Conservation (phyloP, 2,329 filamentous ascomycete species). For the Xylariaceae sp. region DNA sequence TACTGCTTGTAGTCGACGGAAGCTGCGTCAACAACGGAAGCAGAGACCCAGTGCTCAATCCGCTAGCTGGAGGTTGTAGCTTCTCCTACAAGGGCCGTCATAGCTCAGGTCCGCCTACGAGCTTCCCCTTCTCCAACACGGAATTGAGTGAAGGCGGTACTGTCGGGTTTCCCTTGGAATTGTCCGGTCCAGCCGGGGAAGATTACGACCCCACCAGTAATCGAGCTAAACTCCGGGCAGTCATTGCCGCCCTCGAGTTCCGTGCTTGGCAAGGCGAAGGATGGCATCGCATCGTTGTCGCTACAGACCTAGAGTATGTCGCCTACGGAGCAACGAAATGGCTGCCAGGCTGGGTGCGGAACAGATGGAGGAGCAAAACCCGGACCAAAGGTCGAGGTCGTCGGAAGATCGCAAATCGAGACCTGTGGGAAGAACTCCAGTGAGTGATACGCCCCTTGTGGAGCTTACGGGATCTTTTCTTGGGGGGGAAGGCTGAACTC, state of each 20-base stretch:
- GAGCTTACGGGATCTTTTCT: conserved; percentile 1
- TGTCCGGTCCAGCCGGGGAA: conserved; percentile 29
- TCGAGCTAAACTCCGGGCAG: conserved; percentile 39
- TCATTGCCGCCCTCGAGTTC: conserved; percentile 39
- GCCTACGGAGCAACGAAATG: conserved; percentile 36
- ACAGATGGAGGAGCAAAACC: conserved; percentile 29
- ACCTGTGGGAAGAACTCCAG: conserved; percentile 40
- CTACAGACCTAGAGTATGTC: conserved; percentile 44
- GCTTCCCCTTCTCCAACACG: conserved; percentile 8
- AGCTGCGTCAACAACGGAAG: conserved; percentile 36
- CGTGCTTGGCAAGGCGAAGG: conserved; percentile 36
- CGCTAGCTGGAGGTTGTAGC: conserved; percentile 20
- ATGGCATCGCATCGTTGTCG: conserved; percentile 38
- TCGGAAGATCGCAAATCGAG: conserved; percentile 31
- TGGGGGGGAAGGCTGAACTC: no score
- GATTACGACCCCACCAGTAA: conserved; percentile 33
- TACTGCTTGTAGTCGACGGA: conserved; percentile 38
- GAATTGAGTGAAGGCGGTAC: conserved; percentile 11
- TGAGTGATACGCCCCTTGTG: conserved; percentile 15
- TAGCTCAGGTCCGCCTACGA: conserved; percentile 3
- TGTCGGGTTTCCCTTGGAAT: conserved; percentile 32
- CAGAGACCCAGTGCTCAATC: conserved; percentile 6
- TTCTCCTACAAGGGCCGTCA: conserved; percentile 25
- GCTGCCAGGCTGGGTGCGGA: conserved; percentile 34
- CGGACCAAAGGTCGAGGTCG: not conserved